Conservation (phyloP, 2,329 filamentous ascomycete species). For the Pseudogymnoascus pannorum region DNA sequence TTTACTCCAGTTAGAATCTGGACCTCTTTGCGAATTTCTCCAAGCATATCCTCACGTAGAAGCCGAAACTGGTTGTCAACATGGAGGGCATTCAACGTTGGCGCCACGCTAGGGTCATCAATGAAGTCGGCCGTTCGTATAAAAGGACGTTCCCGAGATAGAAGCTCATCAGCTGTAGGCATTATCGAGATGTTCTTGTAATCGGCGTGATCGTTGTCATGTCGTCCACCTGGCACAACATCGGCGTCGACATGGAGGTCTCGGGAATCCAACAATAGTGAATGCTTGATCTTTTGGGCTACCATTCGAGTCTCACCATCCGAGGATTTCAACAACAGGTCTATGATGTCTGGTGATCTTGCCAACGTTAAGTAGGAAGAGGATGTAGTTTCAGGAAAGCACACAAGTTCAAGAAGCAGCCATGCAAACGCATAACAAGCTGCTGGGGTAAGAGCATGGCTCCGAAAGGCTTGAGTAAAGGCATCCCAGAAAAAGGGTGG, state of each 20-base stretch:
- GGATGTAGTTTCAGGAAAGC: conserved; percentile 24
- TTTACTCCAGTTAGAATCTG: conserved; percentile 43
- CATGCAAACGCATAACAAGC: conserved; percentile 33
- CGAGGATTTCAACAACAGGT: conserved; percentile 17
- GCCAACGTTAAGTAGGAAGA: conserved; percentile 23
- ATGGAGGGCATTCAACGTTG: conserved; percentile 36
- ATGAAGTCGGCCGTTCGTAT: conserved; percentile 47
- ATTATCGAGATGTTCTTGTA: conserved; percentile 55
- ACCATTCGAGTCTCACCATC: conserved; percentile 26
- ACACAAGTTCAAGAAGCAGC: conserved; percentile 38
- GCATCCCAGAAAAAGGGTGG: conserved; percentile 44
- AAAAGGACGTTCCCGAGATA: conserved; percentile 45
- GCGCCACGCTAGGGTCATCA: conserved; percentile 32
- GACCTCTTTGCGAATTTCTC: conserved; percentile 55
- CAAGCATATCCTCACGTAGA: conserved; percentile 63
- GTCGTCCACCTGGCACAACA: conserved; percentile 52
- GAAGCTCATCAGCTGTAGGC: conserved; percentile 59
- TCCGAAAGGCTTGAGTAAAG: conserved; percentile 20
- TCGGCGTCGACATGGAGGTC: conserved; percentile 14
- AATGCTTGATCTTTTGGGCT: conserved; percentile 37
- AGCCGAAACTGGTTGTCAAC: conserved; percentile 67
- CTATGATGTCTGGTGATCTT: conserved; percentile 24
- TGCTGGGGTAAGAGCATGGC: conserved; percentile 22
- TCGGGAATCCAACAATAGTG: conserved; percentile 26
- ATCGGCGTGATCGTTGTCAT: conserved; percentile 64